Conservation (phyloP, 441 rosid genomes). For the Gossypium schwendimanii region DNA sequence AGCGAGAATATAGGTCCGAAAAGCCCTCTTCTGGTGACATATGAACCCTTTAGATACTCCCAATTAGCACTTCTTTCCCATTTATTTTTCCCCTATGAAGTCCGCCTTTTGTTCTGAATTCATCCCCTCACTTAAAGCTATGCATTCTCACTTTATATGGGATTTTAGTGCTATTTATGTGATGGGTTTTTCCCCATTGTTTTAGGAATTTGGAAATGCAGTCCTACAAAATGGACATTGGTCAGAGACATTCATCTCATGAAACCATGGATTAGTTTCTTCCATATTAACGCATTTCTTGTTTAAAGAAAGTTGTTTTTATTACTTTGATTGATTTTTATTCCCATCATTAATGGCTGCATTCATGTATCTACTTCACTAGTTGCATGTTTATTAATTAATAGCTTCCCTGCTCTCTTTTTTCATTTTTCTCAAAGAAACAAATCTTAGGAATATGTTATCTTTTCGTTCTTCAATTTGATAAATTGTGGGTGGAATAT, state of each 20-base stretch:
- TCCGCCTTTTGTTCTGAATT: slow-evolving; percentile 18
- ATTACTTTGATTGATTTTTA: background rate
- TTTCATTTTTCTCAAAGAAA: background rate
- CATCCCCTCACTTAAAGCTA: slow-evolving; percentile 8
- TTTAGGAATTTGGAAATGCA: background rate
- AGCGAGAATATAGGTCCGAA: slow-evolving; percentile 13
- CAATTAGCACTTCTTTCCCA: background rate
- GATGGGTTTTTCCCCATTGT: background rate
- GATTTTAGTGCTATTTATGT: background rate
- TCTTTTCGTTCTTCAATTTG: slow-evolving; percentile 16
- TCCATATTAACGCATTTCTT: background rate
- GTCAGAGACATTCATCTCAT: background rate
- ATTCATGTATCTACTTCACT: background rate
- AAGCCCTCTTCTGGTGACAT: background rate
- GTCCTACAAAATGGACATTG: slow-evolving; percentile 1
- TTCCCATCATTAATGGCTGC: background rate
- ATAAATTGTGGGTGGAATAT: slow-evolving; percentile 25
- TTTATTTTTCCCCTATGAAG: background rate
- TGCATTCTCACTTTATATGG: background rate
- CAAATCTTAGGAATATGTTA: background rate
- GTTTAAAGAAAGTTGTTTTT: background rate
- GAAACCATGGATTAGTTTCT: background rate
- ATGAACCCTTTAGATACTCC: background rate
- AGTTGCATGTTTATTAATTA: background rate
- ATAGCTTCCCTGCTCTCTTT: too few relatives aligned